Percentiles rank a stretch among this genome's conserved stretches.
These are phyloP conservation scores for Fusarium sp. DNA, from an alignment of 2,329 filamentous ascomycete species.

Conservation along the genomic window DNA sequence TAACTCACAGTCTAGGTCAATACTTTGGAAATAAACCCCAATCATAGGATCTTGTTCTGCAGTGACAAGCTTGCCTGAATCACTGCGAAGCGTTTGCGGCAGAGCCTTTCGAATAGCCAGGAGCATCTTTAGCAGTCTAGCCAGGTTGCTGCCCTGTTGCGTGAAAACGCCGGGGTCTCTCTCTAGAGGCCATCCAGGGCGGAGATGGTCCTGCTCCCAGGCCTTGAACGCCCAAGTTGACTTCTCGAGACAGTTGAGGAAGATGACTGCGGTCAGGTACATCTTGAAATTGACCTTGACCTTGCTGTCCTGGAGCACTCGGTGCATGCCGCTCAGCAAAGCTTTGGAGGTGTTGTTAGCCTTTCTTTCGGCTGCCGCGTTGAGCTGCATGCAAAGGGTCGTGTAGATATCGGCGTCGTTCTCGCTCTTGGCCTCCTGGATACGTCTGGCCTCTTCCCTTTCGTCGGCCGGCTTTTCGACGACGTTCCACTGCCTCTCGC, in stretches of 20 bases:
- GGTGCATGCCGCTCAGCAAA: constrained; percentile 68
- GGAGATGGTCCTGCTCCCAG: constrained; percentile 70
- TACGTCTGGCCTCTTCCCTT: constrained; percentile 54
- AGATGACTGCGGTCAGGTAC: constrained; percentile 68
- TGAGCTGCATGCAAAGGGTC: constrained; percentile 70
- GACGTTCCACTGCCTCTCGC: constrained; percentile 69
- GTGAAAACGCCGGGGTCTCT: constrained; percentile 64
- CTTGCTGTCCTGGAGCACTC: constrained; percentile 68
- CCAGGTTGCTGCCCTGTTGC: constrained; percentile 66
- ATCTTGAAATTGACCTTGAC: constrained; percentile 67
- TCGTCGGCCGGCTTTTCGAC: constrained; percentile 57
- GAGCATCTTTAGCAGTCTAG: constrained; percentile 68
- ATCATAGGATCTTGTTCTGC: constrained; percentile 58
- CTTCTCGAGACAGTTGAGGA: constrained; percentile 73
- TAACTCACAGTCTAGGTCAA: constrained; percentile 66
- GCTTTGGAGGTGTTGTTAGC: constrained; percentile 66
- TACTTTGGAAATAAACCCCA: constrained; percentile 62
- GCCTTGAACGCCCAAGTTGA: constrained; percentile 74
- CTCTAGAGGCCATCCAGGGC: constrained; percentile 69
- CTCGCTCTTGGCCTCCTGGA: constrained; percentile 59
- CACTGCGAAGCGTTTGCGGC: constrained; percentile 59
- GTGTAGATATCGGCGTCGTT: constrained; percentile 66
- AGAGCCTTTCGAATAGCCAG: constrained; percentile 67
- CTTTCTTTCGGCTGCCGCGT: constrained; percentile 70
- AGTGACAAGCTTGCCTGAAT: constrained; percentile 59